Evolutionary conservation across 2,329 filamentous ascomycete genomes (phyloP), one percentile per base, ranked within the genome.

Genomic region (Albifimbria verrucaria): DNA sequence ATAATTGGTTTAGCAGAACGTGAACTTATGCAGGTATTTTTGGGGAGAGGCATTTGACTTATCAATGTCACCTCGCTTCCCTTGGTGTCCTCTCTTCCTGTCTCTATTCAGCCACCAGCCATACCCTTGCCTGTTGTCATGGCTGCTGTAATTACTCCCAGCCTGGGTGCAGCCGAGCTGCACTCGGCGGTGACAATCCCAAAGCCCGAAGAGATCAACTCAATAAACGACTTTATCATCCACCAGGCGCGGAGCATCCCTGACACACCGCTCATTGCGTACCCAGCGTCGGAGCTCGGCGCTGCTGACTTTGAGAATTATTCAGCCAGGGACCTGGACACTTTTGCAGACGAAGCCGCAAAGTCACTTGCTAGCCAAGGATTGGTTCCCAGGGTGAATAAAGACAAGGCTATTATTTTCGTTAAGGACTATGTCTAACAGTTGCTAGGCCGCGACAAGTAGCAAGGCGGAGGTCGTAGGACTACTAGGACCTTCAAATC

Each of bases 401-500:
- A n/a, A 50, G 36, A 28, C 3, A 23, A 20, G 9, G 15, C 10
- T 3, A 23, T 7, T 12, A 39, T 48, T 11, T 12, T 48, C 15
- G 24, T 17, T 12, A 11, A n/a, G 7, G 9, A 20, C n/a, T 7
- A 25, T 48, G 24, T 22, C 18, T 26, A 32, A 36, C 17, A 20
- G 24, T 46, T 32, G 36, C 44, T 26, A 58, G 57, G 39, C 21
- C 18, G 26, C 41, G 23, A 48, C 36, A 50, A 53, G 48, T 32
- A 45, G 45, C 4, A 55, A 52, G 43, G 55, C 51, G 15, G 48
- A 56, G n/a, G 70, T 83, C 20, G 77, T 75, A 0, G 62, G 43
- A 11, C 18, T 84, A 11, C 66, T 84, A 5, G 79, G 77, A 1
- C 71, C 73, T 0, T 82, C 80, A 1, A 77, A 77, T 54, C 69